Conservation (phyloP, 495 filamentous ascomycete genomes). For the Aspergillus saccharolyticus region DNA sequence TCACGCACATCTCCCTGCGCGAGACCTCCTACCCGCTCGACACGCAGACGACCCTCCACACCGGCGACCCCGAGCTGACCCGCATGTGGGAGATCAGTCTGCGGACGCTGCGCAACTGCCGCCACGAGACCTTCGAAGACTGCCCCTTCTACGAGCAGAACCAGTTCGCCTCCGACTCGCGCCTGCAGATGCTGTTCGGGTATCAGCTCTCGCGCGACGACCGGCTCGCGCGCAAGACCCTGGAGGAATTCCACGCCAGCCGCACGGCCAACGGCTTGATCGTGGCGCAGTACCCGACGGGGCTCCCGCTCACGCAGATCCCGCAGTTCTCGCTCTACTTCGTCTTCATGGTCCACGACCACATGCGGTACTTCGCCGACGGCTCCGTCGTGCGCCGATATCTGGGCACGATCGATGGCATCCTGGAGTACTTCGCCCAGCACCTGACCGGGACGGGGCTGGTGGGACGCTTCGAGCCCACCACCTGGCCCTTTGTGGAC, state of each 20-base stretch:
- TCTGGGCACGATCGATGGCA: conserved; percentile 20
- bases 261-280: conserved; percentile 21
- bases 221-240: conserved; percentile 20
- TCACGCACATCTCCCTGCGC: conserved; percentile 11
- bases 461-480: conserved; percentile 18
- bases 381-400: conserved; percentile 12
- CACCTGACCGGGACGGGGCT: conserved; percentile 17
- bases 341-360: conserved; percentile 22
- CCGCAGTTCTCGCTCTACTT: conserved; percentile 26
- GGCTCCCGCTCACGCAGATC: conserved; percentile 18
- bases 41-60: conserved; percentile 15
- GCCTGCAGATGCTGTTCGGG: conserved; percentile 23
- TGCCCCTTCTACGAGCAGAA: conserved; percentile 33
- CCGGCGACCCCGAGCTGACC: conserved; percentile 6
- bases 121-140: conserved; percentile 29
- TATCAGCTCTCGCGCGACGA: conserved; percentile 26
- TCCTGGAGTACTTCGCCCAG: conserved; percentile 21
- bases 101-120: conserved; percentile 22
- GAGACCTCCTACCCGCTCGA: conserved; percentile 22
- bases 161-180: conserved; percentile 25
- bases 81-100: conserved; percentile 25
- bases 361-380: conserved; percentile 21
- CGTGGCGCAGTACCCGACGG: conserved; percentile 22
- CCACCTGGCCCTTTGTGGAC: conserved; percentile 28
- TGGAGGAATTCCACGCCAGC: conserved; percentile 25